A percentile compares a stretch with the other conserved stretches of the same genome.
Conservation (phyloP, 148 eudicot genomes). For the Heliosperma pusillum region DNA sequence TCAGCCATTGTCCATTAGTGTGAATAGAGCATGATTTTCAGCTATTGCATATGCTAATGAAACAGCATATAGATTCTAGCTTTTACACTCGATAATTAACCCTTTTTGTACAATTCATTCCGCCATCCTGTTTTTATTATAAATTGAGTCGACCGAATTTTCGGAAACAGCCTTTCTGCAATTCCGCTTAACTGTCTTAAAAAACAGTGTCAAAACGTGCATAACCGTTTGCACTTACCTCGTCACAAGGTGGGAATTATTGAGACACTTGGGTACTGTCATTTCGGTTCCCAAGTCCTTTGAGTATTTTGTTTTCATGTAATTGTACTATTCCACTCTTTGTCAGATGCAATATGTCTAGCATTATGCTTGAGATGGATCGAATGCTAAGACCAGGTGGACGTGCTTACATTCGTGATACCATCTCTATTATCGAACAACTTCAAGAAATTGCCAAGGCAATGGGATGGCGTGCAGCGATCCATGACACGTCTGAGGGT, state of each 20-base stretch:
- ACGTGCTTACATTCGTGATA: conserved; percentile 79
- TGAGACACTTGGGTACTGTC: not conserved
- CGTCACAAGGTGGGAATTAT: no score
- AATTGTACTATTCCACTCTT: not conserved
- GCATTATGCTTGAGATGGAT: conserved; percentile 97
- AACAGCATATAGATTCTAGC: not conserved
- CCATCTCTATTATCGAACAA: conserved; percentile 63
- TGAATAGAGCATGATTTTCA: not conserved
- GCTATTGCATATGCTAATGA: not conserved
- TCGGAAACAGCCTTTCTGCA: not conserved
- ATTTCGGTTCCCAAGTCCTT: not conserved
- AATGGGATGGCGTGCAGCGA: conserved; percentile 73
- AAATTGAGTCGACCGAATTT: not conserved
- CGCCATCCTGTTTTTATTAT: not conserved
- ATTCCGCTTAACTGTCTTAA: not conserved
- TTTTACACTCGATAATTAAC: no score
- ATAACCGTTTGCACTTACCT: not conserved
- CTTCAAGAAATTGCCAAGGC: conserved; percentile 77
- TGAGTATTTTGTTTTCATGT: conserved; percentile 9
- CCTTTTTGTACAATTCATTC: not conserved
- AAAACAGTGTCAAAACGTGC: not conserved
- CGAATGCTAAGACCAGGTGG: conserved; percentile 95
- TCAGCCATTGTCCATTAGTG: not conserved
- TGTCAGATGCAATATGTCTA: conserved; percentile 77
- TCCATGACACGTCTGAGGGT: conserved; percentile 92